A percentile compares a stretch with the other conserved stretches of the same genome.
These are phyloP conservation scores for Lachancea cidri DNA, from an alignment of 805 yeast species.

Conservation along the genomic window DNA sequence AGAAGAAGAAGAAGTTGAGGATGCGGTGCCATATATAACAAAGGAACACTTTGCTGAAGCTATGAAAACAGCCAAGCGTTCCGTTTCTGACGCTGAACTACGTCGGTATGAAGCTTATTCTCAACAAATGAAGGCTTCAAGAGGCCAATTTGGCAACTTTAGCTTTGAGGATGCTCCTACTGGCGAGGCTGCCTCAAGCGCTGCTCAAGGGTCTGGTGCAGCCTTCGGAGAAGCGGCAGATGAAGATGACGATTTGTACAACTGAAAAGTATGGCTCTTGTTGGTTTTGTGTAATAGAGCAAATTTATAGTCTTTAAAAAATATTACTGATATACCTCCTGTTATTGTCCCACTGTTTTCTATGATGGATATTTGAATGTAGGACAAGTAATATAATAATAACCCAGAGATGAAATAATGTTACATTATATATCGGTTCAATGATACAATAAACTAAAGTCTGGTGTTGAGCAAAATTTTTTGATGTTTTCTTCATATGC, in stretches of 20 bases:
- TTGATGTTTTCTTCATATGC: background rate
- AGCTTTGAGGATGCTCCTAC: conserved; percentile 60
- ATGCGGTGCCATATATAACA: conserved; percentile 93
- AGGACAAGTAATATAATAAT: too few species aligned
- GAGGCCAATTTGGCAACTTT: conserved; percentile 91
- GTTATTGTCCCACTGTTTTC: background rate
- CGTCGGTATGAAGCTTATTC: conserved; percentile 99
- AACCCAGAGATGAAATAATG: background rate
- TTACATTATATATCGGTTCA: background rate
- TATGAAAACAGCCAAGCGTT: conserved; percentile 97
- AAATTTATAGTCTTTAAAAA: background rate
- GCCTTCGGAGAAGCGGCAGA: conserved; percentile 41
- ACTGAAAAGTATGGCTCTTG: conserved; percentile 19
- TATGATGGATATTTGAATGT: too few species aligned
- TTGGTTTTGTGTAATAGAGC: background rate
- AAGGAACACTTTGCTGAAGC: conserved; percentile 97
- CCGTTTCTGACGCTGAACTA: conserved; percentile 93
- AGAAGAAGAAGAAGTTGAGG: conserved; percentile 66
- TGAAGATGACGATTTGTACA: conserved; percentile 61
- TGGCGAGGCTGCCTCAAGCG: conserved; percentile 35
- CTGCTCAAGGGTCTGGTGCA: conserved; percentile 36
- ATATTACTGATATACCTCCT: background rate
- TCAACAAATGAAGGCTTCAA: conserved; percentile 90
- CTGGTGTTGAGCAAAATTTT: too few species aligned
- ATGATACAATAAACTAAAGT: too few species aligned